These are phyloP conservation scores for Trametes meyenii DNA, from an alignment of 768 basidiomycete genomes.

Conservation along the genomic window DNA sequence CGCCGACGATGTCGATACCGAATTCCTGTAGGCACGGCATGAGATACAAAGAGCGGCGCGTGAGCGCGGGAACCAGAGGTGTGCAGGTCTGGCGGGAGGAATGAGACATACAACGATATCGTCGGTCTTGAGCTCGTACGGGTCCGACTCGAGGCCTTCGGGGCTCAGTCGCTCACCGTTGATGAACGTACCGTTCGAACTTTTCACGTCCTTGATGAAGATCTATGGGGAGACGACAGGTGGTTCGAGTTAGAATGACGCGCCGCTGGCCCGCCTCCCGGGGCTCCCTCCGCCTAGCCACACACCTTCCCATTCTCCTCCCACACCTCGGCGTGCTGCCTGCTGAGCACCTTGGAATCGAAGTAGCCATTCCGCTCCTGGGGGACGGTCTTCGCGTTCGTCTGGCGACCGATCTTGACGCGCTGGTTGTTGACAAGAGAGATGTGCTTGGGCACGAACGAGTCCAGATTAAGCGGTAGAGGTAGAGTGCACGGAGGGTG, in stretches of 20 bases:
- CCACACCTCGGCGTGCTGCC: constrained; percentile 99
- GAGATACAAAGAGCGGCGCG: not conserved
- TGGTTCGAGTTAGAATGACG: constrained; percentile 14
- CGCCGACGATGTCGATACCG: too few species aligned
- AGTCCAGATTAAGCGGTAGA: constrained; percentile 96
- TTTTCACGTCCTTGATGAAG: constrained; percentile 98
- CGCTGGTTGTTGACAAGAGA: constrained; percentile 61
- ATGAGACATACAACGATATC: constrained; percentile 83
- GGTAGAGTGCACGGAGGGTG: constrained; percentile 40
- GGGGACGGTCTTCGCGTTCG: constrained; percentile 93
- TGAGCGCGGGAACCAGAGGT: not conserved
- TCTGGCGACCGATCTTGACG: constrained; percentile 93
- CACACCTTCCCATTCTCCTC: constrained; percentile 85
- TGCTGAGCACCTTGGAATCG: constrained; percentile 90
- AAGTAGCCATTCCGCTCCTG: constrained; percentile 95
- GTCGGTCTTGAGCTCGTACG: constrained; percentile 91
- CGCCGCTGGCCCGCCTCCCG: not conserved
- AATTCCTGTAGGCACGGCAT: constrained; percentile 76
- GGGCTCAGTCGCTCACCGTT: too few species aligned
- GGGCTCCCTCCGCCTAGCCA: not conserved
- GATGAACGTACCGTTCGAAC: too few species aligned
- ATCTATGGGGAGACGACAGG: constrained; percentile 64
- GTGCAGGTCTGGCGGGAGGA: not conserved
- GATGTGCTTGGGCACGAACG: constrained; percentile 88
- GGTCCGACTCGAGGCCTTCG: too few species aligned